These are phyloP conservation scores for Euphorbia schlechtendalii DNA, from an alignment of 441 rosid genomes.

Conservation along the genomic window DNA sequence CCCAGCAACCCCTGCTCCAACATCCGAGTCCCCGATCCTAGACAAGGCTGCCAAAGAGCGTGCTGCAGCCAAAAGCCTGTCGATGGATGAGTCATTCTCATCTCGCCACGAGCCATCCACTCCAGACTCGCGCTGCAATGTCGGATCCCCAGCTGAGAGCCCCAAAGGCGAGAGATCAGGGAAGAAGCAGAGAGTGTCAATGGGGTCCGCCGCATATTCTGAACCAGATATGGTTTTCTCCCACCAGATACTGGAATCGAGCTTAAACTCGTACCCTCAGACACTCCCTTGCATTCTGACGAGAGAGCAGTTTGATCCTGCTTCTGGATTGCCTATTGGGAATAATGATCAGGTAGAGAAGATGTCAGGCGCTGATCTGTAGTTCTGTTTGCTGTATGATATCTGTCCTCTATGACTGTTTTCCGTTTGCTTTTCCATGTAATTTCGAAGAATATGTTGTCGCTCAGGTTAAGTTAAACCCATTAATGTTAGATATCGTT, in stretches of 20 bases:
- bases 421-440: conserved; percentile 25
- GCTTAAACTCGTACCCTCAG: conserved; percentile 57
- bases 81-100: conserved; percentile 73
- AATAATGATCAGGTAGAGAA: conserved; percentile 40
- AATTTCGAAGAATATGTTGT: conserved; percentile 19
- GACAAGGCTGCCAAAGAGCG: conserved; percentile 63
- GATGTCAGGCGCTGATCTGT: conserved; percentile 46
- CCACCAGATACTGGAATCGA: conserved; percentile 76
- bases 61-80: conserved; percentile 58
- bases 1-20: conserved; percentile 86
- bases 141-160: conserved; percentile 46
- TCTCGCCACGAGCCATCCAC: conserved; percentile 72
- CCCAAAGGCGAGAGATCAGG: conserved; percentile 48
- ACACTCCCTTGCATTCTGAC: conserved; percentile 36
- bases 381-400: conserved; percentile 20
- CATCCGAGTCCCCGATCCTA: conserved; percentile 67
- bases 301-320: conserved; percentile 42
- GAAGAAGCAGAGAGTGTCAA: conserved; percentile 58
- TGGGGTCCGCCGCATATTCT: conserved; percentile 27
- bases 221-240: conserved; percentile 48
- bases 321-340: conserved; percentile 41
- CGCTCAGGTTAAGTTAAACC: conserved; percentile 27
- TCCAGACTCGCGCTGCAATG: conserved; percentile 72
- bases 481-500: conserved; percentile 22
- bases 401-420: conserved; percentile 9